Evolutionary conservation across 768 basidiomycete species (phyloP), one percentile per base, ranked within the genome.

Genomic region (Leccinum aurantiacum): DNA sequence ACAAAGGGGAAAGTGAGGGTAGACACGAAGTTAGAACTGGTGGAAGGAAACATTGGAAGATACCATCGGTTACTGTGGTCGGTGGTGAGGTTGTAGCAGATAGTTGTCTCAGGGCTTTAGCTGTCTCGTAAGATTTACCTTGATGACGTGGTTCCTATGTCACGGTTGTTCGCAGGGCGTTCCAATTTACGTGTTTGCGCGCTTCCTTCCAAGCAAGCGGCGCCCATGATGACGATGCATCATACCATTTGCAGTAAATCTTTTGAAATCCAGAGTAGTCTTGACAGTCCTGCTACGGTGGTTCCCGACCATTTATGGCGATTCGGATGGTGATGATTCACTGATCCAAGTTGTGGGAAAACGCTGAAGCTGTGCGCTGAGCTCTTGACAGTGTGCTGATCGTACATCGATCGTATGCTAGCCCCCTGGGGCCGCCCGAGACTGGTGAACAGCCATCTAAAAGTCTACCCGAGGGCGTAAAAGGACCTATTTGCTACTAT

Each of bases 261-360:
- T 86, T 46, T 71, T 83, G 35, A 76, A 80, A 67, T 93, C 54
- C 85, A 85, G 64, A 77, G 81, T 60, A 82, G 87, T 63, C 83
- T 83, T 35, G 80, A 83, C 15, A 84, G 85, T 60, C 85, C 88
- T 0, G 87, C 90, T 0, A 80, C 83, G 2, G 67, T 90, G 3
- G 85, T 87, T 4, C 83, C 96, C 54, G 91, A 95, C 67, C 95
- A 98, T 74, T 97, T 98, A 76, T 98, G 95, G 93, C 82, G 97
- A 46, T 99, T 31, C 31, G 31, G 31, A 31, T 31, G 31, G 33
- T 33, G 33, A 11, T 33, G 33, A 33, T 33, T 33, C 33, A 33
- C 11, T 13, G 1, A 33, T 33, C 13, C 27, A 29, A 29, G 27
- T 35, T 13, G 33, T 11, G 31, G 33, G 33, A 6, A 13, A 35